phyloP scores from a whole-genome alignment of 2,329 filamentous ascomycete species.

The Penicillium sp. region DNA sequence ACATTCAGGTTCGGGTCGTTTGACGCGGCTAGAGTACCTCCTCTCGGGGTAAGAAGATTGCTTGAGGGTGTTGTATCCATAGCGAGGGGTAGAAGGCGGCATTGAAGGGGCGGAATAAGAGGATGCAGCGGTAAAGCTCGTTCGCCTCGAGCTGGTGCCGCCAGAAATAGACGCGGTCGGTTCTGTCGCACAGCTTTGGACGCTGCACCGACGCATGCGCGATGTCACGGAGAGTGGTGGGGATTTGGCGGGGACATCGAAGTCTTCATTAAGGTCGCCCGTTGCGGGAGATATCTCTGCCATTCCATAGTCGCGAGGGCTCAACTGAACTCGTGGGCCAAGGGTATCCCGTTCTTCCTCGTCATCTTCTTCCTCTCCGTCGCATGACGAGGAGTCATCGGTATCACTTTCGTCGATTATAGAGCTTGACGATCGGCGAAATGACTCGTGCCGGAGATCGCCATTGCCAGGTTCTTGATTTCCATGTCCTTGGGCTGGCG shows the following conservation, averaged over 20 bases:
- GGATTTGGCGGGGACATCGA: constrained; percentile 31
- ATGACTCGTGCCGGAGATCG: neutral
- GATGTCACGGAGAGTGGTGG: constrained; percentile 38
- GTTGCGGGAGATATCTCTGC: constrained; percentile 6
- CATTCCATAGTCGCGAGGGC: constrained; percentile 6
- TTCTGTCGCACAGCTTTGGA: constrained; percentile 32
- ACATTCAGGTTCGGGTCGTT: constrained; percentile 22
- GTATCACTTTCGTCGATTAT: constrained; percentile 1
- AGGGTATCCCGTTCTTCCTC: constrained; percentile 21
- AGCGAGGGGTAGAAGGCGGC: constrained; percentile 28
- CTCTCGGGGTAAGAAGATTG: constrained; percentile 18
- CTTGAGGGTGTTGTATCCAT: constrained; percentile 13
- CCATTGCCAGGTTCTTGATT: constrained; percentile 17
- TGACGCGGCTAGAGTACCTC: constrained; percentile 17
- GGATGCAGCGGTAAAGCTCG: constrained; percentile 32
- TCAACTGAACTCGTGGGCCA: constrained; percentile 4
- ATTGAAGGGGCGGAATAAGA: constrained; percentile 26
- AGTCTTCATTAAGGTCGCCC: constrained; percentile 19
- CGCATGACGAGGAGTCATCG: constrained; percentile 21
- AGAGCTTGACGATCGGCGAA: neutral
- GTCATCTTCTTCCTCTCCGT: constrained; percentile 25
- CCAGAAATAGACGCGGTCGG: constrained; percentile 25
- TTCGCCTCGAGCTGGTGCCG: constrained; percentile 32
- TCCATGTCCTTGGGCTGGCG: neutral
- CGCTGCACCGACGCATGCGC: constrained; percentile 36